Evolutionary conservation across 1,139 yeast genomes (phyloP).

Genomic region (Yarrowia galli): DNA sequence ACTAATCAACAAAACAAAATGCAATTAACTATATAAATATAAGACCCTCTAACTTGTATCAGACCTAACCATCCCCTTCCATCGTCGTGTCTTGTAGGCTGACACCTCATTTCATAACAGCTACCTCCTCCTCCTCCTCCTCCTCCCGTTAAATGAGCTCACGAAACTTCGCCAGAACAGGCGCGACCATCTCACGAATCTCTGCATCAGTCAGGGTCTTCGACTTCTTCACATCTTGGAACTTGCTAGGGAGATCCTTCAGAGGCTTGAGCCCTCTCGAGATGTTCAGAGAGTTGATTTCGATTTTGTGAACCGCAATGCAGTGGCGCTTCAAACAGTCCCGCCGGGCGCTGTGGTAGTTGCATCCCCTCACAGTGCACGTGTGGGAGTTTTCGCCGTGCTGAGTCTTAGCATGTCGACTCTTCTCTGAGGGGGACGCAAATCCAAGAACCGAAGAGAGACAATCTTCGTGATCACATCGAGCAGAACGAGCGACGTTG

Average conservation of each 20-base stretch:
- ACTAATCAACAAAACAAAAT: not conserved
- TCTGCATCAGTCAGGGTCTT: not conserved
- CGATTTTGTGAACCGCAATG: not conserved
- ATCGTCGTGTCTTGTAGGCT: not conserved
- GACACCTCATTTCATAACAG: not conserved
- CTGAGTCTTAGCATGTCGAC: constrained; percentile 17
- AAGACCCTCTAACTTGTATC: not conserved
- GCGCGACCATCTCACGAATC: not conserved
- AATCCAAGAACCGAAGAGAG: constrained; percentile 6
- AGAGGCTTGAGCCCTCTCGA: not conserved
- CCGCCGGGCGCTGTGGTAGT: not conserved
- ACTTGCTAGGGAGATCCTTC: constrained; percentile 7
- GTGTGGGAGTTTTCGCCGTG: not conserved
- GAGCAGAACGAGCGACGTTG: not conserved
- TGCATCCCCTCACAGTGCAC: not conserved
- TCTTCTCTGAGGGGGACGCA: constrained; percentile 13
- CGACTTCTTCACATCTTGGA: constrained; percentile 3
- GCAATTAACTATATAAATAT: not conserved
- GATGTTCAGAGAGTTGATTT: not conserved
- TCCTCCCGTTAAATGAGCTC: not conserved
- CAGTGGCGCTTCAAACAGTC: constrained; percentile 23
- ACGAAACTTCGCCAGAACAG: constrained; percentile 5
- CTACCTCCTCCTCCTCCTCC: no score
- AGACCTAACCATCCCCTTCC: not conserved
- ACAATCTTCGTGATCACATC: not conserved